phyloP scores from a whole-genome alignment of 2,329 filamentous ascomycete genomes.

The Thelonectria rubi region DNA sequence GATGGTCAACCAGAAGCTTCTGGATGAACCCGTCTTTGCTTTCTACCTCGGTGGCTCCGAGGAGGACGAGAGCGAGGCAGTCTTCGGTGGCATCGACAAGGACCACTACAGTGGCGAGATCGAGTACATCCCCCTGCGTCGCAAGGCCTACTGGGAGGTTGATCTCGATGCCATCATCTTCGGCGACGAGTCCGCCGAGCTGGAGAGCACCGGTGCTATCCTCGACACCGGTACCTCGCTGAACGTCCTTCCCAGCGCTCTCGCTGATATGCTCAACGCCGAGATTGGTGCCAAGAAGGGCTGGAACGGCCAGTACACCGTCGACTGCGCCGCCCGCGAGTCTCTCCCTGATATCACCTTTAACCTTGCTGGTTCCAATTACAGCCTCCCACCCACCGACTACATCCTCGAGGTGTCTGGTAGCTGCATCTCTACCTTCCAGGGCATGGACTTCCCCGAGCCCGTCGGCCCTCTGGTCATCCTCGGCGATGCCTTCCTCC shows the following conservation, averaged over 20 bases:
- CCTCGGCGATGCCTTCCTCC: slow-evolving; percentile 85
- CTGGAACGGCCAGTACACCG: slow-evolving; percentile 94
- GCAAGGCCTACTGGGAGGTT: slow-evolving; percentile 99
- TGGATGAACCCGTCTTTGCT: slow-evolving; percentile 93
- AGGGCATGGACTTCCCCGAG: slow-evolving; percentile 92
- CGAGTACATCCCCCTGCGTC: slow-evolving; percentile 90
- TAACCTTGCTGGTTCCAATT: slow-evolving; percentile 89
- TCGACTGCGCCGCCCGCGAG: slow-evolving; percentile 87
- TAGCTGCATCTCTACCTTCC: slow-evolving; percentile 96
- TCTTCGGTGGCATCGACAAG: slow-evolving; percentile 89
- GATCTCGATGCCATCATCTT: slow-evolving; percentile 93
- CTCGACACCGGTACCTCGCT: slow-evolving; percentile 98
- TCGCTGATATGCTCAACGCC: slow-evolving; percentile 96
- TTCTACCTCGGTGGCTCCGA: slow-evolving; percentile 85
- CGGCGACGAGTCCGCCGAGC: slow-evolving; percentile 84
- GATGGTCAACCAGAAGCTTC: slow-evolving; percentile 86
- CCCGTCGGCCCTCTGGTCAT: slow-evolving; percentile 93
- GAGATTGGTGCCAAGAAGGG: slow-evolving; percentile 98
- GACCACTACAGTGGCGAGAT: slow-evolving; percentile 85
- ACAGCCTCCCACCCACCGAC: slow-evolving; percentile 87
- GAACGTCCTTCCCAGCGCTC: slow-evolving; percentile 88
- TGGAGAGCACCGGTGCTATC: slow-evolving; percentile 94
- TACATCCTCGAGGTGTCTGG: slow-evolving; percentile 97
- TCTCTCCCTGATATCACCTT: slow-evolving; percentile 91
- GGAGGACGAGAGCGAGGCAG: slow-evolving; percentile 81